Percentiles rank a stretch among this genome's conserved stretches.
These are phyloP conservation scores for Globisporangium middletonii DNA, from an alignment of 352 stramenopile species.

Conservation along the genomic window DNA sequence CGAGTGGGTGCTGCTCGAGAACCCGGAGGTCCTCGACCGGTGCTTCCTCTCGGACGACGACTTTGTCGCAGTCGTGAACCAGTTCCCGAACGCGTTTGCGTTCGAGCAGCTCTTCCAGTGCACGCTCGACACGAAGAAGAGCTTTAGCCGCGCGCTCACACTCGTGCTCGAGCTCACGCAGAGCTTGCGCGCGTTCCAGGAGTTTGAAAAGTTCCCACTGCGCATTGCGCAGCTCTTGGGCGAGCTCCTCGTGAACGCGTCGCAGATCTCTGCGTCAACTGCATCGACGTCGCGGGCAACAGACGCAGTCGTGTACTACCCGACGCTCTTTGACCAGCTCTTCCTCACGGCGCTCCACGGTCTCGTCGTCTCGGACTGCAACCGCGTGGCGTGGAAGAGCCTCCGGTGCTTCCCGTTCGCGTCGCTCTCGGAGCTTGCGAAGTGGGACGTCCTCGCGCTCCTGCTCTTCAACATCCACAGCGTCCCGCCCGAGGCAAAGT, in stretches of 20 bases:
- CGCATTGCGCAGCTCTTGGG: conserved; percentile 64
- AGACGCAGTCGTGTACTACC: conserved; percentile 46
- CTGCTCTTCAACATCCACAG: conserved; percentile 67
- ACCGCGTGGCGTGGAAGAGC: conserved; percentile 73
- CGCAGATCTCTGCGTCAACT: conserved; percentile 39
- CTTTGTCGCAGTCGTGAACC: conserved; percentile 78
- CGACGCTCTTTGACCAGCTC: conserved; percentile 80
- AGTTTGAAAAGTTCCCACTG: conserved; percentile 76
- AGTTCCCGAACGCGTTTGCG: conserved; percentile 80
- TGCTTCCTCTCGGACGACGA: conserved; percentile 83
- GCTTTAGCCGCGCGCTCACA: conserved; percentile 67
- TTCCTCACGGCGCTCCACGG: conserved; percentile 78
- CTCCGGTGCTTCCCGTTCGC: conserved; percentile 64
- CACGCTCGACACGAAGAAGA: conserved; percentile 69
- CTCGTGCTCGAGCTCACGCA: conserved; percentile 74
- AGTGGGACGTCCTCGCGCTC: conserved; percentile 78
- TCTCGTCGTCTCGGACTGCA: conserved; percentile 63
- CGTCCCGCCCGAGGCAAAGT: conserved; percentile 59
- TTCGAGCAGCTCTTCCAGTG: conserved; percentile 73
- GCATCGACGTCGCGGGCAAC: conserved; percentile 13
- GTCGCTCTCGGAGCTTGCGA: conserved; percentile 61
- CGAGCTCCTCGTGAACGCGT: conserved; percentile 55
- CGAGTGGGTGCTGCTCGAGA: conserved; percentile 82
- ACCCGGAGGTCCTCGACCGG: conserved; percentile 71
- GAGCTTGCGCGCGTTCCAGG: conserved; percentile 60